Evolutionary conservation across 169 alveolate genomes (phyloP).

Genomic region (Plasmodium fragile): DNA sequence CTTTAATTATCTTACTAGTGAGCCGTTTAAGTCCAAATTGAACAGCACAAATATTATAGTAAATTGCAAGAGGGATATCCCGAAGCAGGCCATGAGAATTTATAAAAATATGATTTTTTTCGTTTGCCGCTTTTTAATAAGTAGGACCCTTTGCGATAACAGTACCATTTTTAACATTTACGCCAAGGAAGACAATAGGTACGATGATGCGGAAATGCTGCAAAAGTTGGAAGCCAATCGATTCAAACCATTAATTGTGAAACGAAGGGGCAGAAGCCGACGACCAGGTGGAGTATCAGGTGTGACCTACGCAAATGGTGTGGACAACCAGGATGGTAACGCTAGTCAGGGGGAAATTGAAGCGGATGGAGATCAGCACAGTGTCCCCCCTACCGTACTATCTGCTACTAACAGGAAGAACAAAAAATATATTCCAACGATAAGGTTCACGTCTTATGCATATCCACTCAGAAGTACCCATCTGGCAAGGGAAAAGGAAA

Average conservation of each 20-base stretch:
- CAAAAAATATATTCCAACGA: slow-evolving; percentile 9
- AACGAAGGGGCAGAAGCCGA: background rate
- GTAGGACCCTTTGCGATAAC: slow-evolving; percentile 71
- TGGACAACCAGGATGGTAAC: background rate
- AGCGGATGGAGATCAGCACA: background rate
- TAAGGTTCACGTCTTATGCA: background rate
- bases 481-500: slow-evolving; percentile 22
- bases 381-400: background rate
- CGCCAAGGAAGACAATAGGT: background rate
- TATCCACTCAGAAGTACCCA: background rate
- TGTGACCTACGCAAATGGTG: background rate
- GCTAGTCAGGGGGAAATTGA: background rate
- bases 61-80: background rate
- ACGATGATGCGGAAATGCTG: slow-evolving; percentile 4
- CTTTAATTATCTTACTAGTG: slow-evolving; percentile 39
- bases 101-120: slow-evolving; percentile 65
- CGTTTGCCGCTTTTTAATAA: slow-evolving; percentile 72
- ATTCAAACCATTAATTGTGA: slow-evolving; percentile 22
- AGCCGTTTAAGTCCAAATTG: background rate
- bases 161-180: slow-evolving; percentile 71
- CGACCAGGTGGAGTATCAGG: too few species aligned
- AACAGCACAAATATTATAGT: background rate
- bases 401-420: background rate
- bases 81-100: slow-evolving; percentile 21
- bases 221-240: slow-evolving; percentile 23